Base-by-base conservation (phyloP, 495 filamentous ascomycete genomes). In the Evernia prunastri region DNA sequence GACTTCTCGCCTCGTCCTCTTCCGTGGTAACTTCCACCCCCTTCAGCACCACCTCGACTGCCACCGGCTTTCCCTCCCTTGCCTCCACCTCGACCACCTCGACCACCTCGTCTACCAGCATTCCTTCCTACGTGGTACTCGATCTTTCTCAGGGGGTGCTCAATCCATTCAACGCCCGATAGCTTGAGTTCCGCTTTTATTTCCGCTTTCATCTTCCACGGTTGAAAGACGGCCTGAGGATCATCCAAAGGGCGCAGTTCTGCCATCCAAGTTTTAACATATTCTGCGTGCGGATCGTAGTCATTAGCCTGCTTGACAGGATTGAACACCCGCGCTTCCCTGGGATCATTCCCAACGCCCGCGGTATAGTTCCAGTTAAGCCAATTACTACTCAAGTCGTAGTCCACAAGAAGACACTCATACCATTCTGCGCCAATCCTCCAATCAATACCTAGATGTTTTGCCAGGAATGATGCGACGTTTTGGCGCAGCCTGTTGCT, bases 401-500 rank as follows among this genome's bases (percentile, higher is more conserved):
- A 90, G 69, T 90, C 88, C 37, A 84, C 76, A 15, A 90, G 79
- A 62, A 85, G 69, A 65, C 78, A 80, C 70, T 90, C 88, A 70
- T 89, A 90, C 87, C 87, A 91, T 71, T 91, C 88, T 6, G 86
- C 88, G 7, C 88, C 88, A 31, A 89, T 75, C 11, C 87, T 80
- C 88, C 88, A 91, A 76, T 90, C 88, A 33, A 91, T 80, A n/a
- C 78, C 74, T 15, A 90, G 75, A 66, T 89, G 86, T 66, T 88
- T 89, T 17, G 86, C 71, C n/a, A 90, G 76, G 71, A 87, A 91
- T 37, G 78, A 83, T 0, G 85, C 88, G 18, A 87, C 84, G 64
- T 91, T 90, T 73, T 90, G 87, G 25, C 88, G 77, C 0, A 86
- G 81, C 0, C 88, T 80, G 70, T 90, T 90, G 10, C 81, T 84